phyloP scores from a whole-genome alignment of 2,329 filamentous ascomycete species.

The Diplodia seriata region DNA sequence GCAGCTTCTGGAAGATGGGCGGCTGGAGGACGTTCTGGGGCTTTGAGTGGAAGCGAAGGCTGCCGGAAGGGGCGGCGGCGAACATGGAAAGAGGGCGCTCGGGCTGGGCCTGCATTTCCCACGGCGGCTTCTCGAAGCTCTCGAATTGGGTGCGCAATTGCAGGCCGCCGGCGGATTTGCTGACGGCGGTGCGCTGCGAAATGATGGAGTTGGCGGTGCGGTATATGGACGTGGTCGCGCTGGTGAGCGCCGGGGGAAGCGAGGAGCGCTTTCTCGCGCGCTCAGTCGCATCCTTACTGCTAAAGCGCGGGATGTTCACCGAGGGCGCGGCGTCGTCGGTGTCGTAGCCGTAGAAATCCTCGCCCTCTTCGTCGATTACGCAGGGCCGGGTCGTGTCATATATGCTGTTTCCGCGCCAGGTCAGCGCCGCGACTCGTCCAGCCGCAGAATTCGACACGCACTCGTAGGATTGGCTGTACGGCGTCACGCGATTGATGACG shows the following conservation, averaged over 20 bases:
- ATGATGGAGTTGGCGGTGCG: constrained; percentile 26
- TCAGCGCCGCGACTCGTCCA: background rate
- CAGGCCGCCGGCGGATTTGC: background rate
- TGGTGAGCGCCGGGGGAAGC: constrained; percentile 4
- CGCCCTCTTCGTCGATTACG: constrained; percentile 25
- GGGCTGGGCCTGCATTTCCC: constrained; percentile 8
- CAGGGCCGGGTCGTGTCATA: constrained; percentile 12
- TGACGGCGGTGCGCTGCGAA: constrained; percentile 17
- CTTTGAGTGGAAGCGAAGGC: constrained; percentile 12
- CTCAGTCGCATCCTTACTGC: background rate
- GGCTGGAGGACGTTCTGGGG: constrained; percentile 35
- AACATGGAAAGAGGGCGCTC: constrained; percentile 7
- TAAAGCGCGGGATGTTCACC: constrained; percentile 24
- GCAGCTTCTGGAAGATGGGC: constrained; percentile 55
- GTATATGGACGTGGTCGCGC: constrained; percentile 21
- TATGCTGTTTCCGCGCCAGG: constrained; percentile 3
- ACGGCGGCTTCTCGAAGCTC: background rate
- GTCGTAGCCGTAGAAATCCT: constrained; percentile 13
- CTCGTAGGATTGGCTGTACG: constrained; percentile 4
- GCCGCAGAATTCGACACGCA: background rate
- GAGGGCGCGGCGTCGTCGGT: constrained; percentile 24
- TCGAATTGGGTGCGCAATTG: constrained; percentile 15
- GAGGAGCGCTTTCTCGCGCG: constrained; percentile 13
- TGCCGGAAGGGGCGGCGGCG: constrained; percentile 8
- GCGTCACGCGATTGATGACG: constrained; percentile 16